Evolutionary conservation across 306 rosid genomes (phyloP).

Genomic region (Castanea crenata): DNA sequence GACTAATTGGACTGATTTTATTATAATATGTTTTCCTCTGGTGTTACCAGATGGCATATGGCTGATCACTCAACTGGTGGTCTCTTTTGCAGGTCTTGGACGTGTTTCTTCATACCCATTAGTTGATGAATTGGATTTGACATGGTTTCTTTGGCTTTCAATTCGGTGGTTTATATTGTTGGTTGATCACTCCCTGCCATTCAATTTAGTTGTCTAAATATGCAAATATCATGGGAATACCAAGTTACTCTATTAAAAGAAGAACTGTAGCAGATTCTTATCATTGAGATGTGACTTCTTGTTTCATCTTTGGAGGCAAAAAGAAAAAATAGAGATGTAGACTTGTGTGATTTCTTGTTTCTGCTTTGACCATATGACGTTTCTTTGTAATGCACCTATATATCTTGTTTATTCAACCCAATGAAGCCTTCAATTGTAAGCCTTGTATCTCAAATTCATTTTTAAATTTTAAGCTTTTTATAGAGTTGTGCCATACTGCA

Average conservation of each 20-base stretch:
- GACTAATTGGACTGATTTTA: not conserved
- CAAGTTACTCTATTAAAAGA: not conserved
- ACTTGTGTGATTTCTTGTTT: not conserved
- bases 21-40: not conserved
- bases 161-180: not conserved
- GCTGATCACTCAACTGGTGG: conserved; percentile 23
- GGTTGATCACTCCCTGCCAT: not conserved
- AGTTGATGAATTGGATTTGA: conserved; percentile 19
- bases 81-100: conserved; percentile 13
- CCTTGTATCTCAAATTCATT: not conserved
- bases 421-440: not conserved
- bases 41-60: not conserved
- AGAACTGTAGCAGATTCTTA: not conserved
- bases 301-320: not conserved
- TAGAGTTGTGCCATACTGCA: not conserved
- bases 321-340: not conserved
- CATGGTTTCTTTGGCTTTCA: not conserved
- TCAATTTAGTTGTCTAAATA: not conserved
- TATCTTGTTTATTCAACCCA: not conserved
- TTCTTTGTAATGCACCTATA: not conserved
- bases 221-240: not conserved
- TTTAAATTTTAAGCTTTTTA: not conserved
- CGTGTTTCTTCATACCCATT: not conserved
- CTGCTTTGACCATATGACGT: not conserved
- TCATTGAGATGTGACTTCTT: conserved; percentile 17